Percentiles rank a stretch among this genome's conserved stretches.
These are phyloP conservation scores for Glycine tomentella DNA, from an alignment of 306 rosid genomes.

Conservation along the genomic window DNA sequence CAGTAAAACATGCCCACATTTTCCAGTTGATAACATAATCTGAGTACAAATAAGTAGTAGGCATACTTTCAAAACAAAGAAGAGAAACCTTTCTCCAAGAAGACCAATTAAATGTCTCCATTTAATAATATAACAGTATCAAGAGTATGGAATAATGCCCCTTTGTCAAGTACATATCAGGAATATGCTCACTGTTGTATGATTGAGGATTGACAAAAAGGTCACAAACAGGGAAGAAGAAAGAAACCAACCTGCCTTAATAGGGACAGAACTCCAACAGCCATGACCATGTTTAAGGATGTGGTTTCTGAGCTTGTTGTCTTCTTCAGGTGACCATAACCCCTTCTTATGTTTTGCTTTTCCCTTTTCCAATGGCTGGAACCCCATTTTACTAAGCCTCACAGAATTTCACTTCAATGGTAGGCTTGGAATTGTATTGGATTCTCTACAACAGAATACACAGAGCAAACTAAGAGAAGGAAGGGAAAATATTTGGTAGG, in stretches of 20 bases:
- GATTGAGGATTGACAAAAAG: not conserved
- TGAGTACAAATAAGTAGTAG: conserved; percentile 8
- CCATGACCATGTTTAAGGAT: conserved; percentile 79
- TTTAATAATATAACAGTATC: not conserved
- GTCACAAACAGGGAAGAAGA: conserved; percentile 22
- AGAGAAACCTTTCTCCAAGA: not conserved
- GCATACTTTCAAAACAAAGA: conserved; percentile 22
- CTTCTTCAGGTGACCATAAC: conserved; percentile 99
- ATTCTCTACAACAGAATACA: conserved; percentile 31
- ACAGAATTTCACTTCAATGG: conserved; percentile 34
- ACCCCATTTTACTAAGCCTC: conserved; percentile 60
- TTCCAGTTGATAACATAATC: conserved; percentile 13
- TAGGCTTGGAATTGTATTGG: conserved; percentile 10
- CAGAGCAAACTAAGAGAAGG: conserved; percentile 27
- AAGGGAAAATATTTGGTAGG: conserved; percentile 34
- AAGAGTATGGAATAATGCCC: conserved; percentile 20
- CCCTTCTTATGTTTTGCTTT: conserved; percentile 84
- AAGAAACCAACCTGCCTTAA: conserved; percentile 71
- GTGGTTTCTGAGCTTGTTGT: conserved; percentile 71
- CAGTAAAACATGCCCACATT: conserved; percentile 44
- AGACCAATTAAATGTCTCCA: conserved; percentile 13
- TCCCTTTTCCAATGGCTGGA: conserved; percentile 63
- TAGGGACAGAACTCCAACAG: conserved; percentile 93
- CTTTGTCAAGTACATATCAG: not conserved
- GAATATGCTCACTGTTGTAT: not conserved